A percentile compares a stretch with the other conserved stretches of the same genome.
These are phyloP conservation scores for Phyllosticta ampelicida DNA, from an alignment of 2,329 filamentous ascomycete genomes.

Conservation along the genomic window DNA sequence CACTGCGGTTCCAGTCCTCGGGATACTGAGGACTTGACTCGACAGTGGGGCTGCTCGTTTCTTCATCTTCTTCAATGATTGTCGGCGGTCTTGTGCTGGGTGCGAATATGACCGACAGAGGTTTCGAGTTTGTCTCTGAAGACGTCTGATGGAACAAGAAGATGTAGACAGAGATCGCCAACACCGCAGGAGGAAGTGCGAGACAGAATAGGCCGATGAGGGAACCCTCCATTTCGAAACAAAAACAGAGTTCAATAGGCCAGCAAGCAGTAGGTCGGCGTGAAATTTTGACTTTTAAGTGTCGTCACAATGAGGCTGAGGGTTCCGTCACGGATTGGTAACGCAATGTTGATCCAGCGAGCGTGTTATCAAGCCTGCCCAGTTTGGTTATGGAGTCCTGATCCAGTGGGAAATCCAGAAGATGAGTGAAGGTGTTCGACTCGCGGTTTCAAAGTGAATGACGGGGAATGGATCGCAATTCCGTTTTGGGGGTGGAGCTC, in stretches of 20 bases:
- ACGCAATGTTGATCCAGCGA: background rate
- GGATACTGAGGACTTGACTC: constrained; percentile 20
- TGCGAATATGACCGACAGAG: background rate
- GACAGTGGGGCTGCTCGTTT: background rate
- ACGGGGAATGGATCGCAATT: constrained; percentile 10
- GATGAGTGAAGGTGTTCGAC: background rate
- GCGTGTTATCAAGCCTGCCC: background rate
- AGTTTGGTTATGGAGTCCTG: background rate
- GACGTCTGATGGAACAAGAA: background rate
- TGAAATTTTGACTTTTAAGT: background rate
- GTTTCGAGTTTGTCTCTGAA: background rate
- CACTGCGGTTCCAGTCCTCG: constrained; percentile 29
- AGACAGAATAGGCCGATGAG: background rate
- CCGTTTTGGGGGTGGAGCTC: constrained; percentile 3
- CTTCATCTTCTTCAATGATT: background rate
- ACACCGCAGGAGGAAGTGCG: background rate
- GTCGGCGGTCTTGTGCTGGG: background rate
- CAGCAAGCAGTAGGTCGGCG: background rate
- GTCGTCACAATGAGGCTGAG: background rate
- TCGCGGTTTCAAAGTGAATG: background rate
- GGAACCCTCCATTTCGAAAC: background rate
- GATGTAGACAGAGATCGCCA: background rate
- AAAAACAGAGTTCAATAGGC: background rate
- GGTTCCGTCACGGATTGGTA: background rate
- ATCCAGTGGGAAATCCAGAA: background rate